Evolutionary conservation across 2,329 filamentous ascomycete genomes (phyloP).

Genomic region (Cyphellophora attinorum): DNA sequence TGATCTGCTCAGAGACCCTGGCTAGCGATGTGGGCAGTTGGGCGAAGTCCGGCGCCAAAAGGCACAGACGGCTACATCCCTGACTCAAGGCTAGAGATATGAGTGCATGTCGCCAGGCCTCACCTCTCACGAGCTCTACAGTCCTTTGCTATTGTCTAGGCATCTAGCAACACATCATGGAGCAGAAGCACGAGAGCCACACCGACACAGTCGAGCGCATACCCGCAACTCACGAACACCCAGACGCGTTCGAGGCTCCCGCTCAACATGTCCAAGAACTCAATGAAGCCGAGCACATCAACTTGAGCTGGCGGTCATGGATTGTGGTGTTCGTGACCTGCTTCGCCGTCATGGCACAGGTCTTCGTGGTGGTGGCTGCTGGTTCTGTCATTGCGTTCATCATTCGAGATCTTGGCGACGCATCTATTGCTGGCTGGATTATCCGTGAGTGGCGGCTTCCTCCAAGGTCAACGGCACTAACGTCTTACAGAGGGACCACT

Average conservation of each 20-base stretch:
- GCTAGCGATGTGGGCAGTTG: too few species aligned
- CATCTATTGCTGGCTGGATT: constrained; percentile 44
- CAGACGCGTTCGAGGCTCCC: constrained; percentile 80
- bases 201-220: neutral
- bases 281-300: constrained; percentile 28
- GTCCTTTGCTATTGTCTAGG: neutral
- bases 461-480: neutral
- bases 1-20: too few species aligned
- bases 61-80: too few species aligned
- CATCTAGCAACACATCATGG: neutral
- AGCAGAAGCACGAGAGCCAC: neutral
- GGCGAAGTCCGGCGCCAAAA: too few species aligned
- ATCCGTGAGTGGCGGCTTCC: constrained; percentile 30
- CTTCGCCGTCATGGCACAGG: constrained; percentile 44
- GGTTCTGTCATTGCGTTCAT: constrained; percentile 49
- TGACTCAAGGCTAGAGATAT: too few species aligned
- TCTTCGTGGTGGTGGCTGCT: constrained; percentile 47
- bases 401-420: constrained; percentile 43
- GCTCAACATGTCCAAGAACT: constrained; percentile 60
- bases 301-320: constrained; percentile 48
- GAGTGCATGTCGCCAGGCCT: neutral
- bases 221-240: constrained; percentile 51
- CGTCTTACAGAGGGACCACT: constrained; percentile 38
- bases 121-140: too few species aligned
- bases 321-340: constrained; percentile 40